Evolutionary conservation across 345 rosid genomes (phyloP).

Genomic region (Salix udensis): DNA sequence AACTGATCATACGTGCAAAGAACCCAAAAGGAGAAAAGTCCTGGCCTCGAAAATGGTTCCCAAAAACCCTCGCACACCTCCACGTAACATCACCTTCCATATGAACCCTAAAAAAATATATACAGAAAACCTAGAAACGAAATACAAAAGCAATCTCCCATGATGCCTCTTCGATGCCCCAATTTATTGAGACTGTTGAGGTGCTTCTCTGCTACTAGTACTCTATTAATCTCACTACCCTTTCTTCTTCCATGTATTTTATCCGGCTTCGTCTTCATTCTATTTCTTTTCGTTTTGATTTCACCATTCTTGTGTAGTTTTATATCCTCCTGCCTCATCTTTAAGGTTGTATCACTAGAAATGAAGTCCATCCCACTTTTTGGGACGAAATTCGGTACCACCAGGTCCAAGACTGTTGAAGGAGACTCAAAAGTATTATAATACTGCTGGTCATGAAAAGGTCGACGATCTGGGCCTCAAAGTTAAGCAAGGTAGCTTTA

Average conservation of each 20-base stretch:
- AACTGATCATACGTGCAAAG: background rate
- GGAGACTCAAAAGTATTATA: background rate
- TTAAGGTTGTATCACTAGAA: background rate
- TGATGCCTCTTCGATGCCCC: background rate
- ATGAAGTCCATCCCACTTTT: background rate
- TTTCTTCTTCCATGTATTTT: background rate
- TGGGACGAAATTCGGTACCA: background rate
- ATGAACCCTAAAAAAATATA: background rate
- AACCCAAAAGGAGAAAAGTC: background rate
- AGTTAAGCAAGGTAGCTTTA: slow-evolving; percentile 1
- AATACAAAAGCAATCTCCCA: background rate
- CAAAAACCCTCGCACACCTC: background rate
- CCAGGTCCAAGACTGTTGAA: background rate
- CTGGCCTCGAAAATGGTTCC: background rate
- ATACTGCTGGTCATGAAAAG: background rate
- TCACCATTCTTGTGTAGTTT: background rate
- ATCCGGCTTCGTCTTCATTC: background rate
- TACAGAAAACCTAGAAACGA: background rate
- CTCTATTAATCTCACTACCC: background rate
- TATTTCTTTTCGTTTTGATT: background rate
- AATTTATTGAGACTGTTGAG: background rate
- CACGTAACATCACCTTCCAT: background rate
- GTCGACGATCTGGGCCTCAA: background rate
- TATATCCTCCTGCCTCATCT: background rate
- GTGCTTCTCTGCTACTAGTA: background rate